Percentiles rank a stretch among this genome's conserved stretches.
Conservation (phyloP, 805 yeast species). For the Alloascoidea africana region DNA sequence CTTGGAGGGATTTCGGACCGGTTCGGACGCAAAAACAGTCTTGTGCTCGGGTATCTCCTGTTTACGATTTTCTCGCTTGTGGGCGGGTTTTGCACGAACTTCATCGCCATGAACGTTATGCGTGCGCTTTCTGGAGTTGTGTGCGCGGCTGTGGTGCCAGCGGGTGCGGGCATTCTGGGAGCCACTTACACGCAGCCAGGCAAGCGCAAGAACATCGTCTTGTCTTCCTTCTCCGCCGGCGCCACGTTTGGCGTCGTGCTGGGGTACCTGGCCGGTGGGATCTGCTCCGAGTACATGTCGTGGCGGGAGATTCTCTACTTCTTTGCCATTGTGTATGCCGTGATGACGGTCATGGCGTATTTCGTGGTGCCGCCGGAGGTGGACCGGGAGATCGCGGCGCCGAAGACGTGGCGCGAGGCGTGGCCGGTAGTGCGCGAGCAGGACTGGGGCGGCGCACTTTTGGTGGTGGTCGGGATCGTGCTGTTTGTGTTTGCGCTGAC, state of each 20-base stretch:
- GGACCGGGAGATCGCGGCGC: slow-evolving; percentile 4
- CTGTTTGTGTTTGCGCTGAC: slow-evolving; percentile 28
- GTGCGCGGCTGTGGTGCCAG: slow-evolving; percentile 29
- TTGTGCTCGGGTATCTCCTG: slow-evolving; percentile 19
- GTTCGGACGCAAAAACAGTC: slow-evolving; percentile 26
- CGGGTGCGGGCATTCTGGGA: slow-evolving; percentile 31
- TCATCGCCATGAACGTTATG: slow-evolving; percentile 22
- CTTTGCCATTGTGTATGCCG: slow-evolving; percentile 21
- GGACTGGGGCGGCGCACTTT: slow-evolving; percentile 29
- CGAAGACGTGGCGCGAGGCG: slow-evolving; percentile 14
- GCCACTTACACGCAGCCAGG: slow-evolving; percentile 24
- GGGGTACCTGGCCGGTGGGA: slow-evolving; percentile 29
- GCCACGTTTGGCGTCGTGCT: slow-evolving; percentile 31
- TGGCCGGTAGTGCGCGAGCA: slow-evolving; percentile 13
- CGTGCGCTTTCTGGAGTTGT: slow-evolving; percentile 29
- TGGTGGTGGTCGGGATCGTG: slow-evolving; percentile 24
- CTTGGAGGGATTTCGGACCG: slow-evolving; percentile 34
- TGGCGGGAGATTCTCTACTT: slow-evolving; percentile 30
- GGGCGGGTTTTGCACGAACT: slow-evolving; percentile 16
- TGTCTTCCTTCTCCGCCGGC: slow-evolving; percentile 29
- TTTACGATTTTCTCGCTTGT: slow-evolving; percentile 20
- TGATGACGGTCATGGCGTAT: slow-evolving; percentile 13
- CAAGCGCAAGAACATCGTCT: slow-evolving; percentile 24
- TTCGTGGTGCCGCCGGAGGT: slow-evolving; percentile 23
- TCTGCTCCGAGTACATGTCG: slow-evolving; percentile 21